Conservation (phyloP, 2,329 filamentous ascomycete species). For the Didymella exigua region DNA sequence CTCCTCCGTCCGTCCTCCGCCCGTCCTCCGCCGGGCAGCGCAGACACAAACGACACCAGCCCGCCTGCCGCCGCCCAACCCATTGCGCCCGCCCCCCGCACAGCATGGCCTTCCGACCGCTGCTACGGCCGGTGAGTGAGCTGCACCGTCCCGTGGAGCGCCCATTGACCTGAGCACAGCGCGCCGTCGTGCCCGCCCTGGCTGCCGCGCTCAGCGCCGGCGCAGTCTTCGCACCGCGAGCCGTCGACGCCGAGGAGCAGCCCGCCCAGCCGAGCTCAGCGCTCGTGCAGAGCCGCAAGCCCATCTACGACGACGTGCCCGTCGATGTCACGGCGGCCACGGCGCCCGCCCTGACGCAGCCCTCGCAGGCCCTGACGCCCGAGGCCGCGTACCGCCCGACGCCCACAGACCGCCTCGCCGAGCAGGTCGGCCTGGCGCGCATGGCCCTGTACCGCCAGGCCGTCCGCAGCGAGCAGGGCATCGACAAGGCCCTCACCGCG, state of each 20-base stretch:
- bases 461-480: conserved; percentile 74
- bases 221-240: conserved; percentile 54
- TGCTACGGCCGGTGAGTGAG: conserved; percentile 58
- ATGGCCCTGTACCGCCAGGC: conserved; percentile 80
- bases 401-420: conserved; percentile 86
- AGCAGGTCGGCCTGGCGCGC: conserved; percentile 78
- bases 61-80: conserved; percentile 29
- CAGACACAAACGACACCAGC: conserved; percentile 32
- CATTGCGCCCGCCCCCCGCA: conserved; percentile 40
- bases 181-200: conserved; percentile 56
- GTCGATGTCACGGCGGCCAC: conserved; percentile 48
- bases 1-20: too few relatives aligned
- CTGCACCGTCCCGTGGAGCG: too few relatives aligned
- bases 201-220: conserved; percentile 52
- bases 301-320: conserved; percentile 76
- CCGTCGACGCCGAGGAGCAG: conserved; percentile 56
- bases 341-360: conserved; percentile 38
- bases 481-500: conserved; percentile 81
- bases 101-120: conserved; percentile 60
- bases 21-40: neutral
- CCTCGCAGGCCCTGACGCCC: conserved; percentile 36
- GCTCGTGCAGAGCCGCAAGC: conserved; percentile 57
- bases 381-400: conserved; percentile 61
- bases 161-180: conserved; percentile 44
- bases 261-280: conserved; percentile 25